A percentile compares a stretch with the other conserved stretches of the same genome.
Evolutionary conservation across 1,284 basidiomycete genomes (phyloP).

Genomic region (Ustilago curta): DNA sequence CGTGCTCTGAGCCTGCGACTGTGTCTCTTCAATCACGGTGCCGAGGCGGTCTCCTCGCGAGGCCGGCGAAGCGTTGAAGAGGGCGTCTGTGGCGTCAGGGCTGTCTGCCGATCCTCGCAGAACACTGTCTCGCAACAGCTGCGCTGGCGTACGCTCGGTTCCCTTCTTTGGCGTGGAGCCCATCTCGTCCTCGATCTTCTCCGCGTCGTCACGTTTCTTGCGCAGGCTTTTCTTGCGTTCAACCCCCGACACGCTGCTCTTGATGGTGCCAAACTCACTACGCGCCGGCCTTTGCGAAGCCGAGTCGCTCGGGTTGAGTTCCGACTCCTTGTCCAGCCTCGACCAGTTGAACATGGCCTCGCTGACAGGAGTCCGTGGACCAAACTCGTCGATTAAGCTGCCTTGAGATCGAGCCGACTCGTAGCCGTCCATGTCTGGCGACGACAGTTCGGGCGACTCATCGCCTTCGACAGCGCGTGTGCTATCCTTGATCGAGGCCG

Average conservation of each 20-base stretch:
- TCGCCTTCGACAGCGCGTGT: constrained; percentile 7
- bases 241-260: constrained; percentile 23
- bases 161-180: not conserved
- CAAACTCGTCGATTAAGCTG: constrained; percentile 55
- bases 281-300: constrained; percentile 58
- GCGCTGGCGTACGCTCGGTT: constrained; percentile 41
- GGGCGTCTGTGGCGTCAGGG: constrained; percentile 11
- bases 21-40: constrained; percentile 59
- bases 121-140: constrained; percentile 43
- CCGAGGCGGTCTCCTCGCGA: constrained; percentile 35
- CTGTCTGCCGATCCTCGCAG: constrained; percentile 17
- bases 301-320: constrained; percentile 56
- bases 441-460: constrained; percentile 16
- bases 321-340: constrained; percentile 37
- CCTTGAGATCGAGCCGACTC: constrained; percentile 46
- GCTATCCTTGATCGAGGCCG: constrained; percentile 8
- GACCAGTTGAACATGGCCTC: constrained; percentile 55
- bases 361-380: constrained; percentile 52
- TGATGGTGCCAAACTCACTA: constrained; percentile 52
- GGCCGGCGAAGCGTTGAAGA: constrained; percentile 25
- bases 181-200: not conserved
- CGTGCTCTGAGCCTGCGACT: constrained; percentile 54
- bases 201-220: constrained; percentile 17
- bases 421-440: constrained; percentile 50
- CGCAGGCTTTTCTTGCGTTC: constrained; percentile 30